Base-by-base conservation (phyloP, 2,329 filamentous ascomycete genomes). In the Colletotrichum filicis region DNA sequence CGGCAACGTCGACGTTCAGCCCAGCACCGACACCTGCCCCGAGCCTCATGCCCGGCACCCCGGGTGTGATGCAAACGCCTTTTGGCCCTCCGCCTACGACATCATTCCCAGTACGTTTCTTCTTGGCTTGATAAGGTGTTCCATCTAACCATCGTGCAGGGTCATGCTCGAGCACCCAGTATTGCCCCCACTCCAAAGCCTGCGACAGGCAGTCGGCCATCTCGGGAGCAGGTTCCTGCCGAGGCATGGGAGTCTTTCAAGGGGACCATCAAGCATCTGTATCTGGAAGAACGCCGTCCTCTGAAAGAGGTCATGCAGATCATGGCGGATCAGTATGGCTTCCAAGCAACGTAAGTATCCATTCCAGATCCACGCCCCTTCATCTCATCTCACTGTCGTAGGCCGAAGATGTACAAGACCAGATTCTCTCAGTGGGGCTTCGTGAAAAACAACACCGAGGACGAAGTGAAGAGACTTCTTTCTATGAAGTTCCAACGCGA, bases 331-430 rank as follows among this genome's bases (percentile, higher is more conserved):
- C 82, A 84, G 74, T 83, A 85, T 66, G 82, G 82, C 22, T 88
- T 88, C 75, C 83, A 85, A 75, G 86, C 86, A 67, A 87, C 86
- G 85, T 88, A 79, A 80, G 85, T 79, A 16, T 59, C 32, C 5
- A 12, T 14, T 26, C 24, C 12, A 6, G 9, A 42, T n/a, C 22
- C 11, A 14, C 28, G 5, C 16, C 11, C n/a, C 14, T 26, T 35
- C 58, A 42, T 14, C 9, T 16, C 24, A 35, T 80, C 61, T 79
- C 74, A 56, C 35, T 11, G 35, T 26, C 61, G 42, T 62, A 88
- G 87, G 22, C 85, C 87, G 22, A 87, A 88, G 75, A 88, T 88
- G 87, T 88, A 88, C 78, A 88, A 88, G 76, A 87, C 86, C n/a
- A 81, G 87, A 28, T 88, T 88, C 76, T 87, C 87, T 16, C 86